Evolutionary conservation across 163 green algal genomes (phyloP).

Genomic region (Chlamydomonas reinhardtii): DNA sequence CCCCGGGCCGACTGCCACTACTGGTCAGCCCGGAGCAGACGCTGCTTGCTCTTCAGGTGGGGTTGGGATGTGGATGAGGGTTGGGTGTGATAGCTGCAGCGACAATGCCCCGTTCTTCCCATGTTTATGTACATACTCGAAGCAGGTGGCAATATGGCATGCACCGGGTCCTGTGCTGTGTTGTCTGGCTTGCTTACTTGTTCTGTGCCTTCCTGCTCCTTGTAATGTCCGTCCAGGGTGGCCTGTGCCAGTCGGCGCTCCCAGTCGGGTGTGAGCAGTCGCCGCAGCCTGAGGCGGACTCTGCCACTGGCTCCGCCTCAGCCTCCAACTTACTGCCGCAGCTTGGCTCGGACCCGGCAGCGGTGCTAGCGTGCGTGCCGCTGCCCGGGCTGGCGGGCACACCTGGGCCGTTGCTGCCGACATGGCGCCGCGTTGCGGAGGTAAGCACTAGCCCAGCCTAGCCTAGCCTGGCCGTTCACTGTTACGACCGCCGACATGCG

Average conservation of each 20-base stretch:
- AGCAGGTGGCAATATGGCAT: too few species aligned
- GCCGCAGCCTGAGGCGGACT: background rate
- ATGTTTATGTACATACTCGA: too few species aligned
- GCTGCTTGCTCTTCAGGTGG: conserved; percentile 22
- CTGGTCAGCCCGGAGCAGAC: conserved; percentile 36
- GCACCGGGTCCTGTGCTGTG: too few species aligned
- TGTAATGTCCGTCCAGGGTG: background rate
- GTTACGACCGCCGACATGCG: too few species aligned
- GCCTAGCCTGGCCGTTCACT: too few species aligned
- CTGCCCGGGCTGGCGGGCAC: conserved; percentile 39
- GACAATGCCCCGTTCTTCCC: too few species aligned
- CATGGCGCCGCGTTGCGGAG: conserved; percentile 65
- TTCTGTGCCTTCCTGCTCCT: too few species aligned
- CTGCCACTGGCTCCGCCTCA: background rate
- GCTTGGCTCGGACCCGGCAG: background rate
- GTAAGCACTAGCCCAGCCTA: conserved; percentile 30
- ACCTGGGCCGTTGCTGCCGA: conserved; percentile 52
- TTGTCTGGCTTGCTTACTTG: too few species aligned
- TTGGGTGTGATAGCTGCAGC: too few species aligned
- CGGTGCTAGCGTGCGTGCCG: background rate
- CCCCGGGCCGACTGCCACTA: background rate
- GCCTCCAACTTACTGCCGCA: background rate
- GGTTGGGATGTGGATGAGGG: too few species aligned
- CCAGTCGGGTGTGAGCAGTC: conserved; percentile 52
- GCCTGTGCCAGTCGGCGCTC: conserved; percentile 28